Evolutionary conservation across 2,329 filamentous ascomycete species (phyloP), one percentile per base, ranked within the genome.

Genomic region (Fusarium sp.): DNA sequence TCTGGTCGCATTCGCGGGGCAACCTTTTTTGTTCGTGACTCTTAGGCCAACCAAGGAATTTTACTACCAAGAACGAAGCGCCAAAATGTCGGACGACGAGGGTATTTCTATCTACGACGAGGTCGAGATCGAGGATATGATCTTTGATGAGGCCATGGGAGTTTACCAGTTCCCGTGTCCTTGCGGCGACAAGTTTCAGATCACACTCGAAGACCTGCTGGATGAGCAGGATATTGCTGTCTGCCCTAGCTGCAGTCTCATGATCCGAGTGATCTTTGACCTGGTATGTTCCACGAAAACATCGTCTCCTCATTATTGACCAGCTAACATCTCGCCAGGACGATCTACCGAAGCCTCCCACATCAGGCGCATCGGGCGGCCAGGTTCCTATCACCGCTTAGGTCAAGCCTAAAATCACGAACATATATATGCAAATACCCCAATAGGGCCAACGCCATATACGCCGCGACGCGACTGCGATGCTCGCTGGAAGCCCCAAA

Each of bases 91-190:
- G 35, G 89, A 90, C 76, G 87, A 90, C 68, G 84, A 87, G 53
- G 82, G 83, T 33, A 80, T 91, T 58, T 89, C 91, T 71, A 92
- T 97, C 78, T 98, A 97, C 84, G 95, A 98, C 76, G 95, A 97
- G 81, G 95, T 98, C 80, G 95, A 98, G 79, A 97, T 98, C 83
- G 95, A 98, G 80, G 96, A 99, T 81, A 97, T 97, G 94, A 96
- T 92, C 75, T 97, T 88, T 79, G 94, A 97, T 79, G 83, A 89
- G 46, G 84, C 86, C 6, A 86, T 94, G 40, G 91, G 97, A 79
- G 90, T 97, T 73, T 99, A 97, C 83, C 92, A 95, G 81, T 97
- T 97, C 79, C 96, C 96, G 15, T 99, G 96, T 79, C 96, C 96
- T 2, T 99, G 96, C 81, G 96, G 96, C 83, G 96, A 99, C 82